Evolutionary conservation across 148 eudicot genomes (phyloP).

Genomic region (Rhododendron henanense): DNA sequence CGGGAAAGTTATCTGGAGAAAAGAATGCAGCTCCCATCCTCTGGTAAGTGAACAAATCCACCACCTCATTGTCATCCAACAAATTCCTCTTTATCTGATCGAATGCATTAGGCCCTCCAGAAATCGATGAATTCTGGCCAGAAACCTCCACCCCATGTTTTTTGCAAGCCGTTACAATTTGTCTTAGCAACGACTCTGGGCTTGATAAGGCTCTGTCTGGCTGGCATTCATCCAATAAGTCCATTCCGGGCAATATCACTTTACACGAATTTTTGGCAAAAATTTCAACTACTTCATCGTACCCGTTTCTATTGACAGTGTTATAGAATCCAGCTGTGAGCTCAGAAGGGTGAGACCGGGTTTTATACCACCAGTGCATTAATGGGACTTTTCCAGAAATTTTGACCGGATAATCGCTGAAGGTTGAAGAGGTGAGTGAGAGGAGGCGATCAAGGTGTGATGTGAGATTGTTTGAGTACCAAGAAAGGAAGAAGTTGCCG

Average conservation of each 20-base stretch:
- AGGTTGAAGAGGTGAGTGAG: slow-evolving; percentile 49
- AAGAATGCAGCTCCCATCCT: slow-evolving; percentile 91
- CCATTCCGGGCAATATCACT: slow-evolving; percentile 71
- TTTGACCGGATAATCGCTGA: slow-evolving; percentile 35
- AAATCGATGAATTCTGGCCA: slow-evolving; percentile 58
- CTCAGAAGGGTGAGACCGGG: slow-evolving; percentile 82
- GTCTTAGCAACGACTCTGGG: slow-evolving; percentile 47
- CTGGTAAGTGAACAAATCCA: slow-evolving; percentile 68
- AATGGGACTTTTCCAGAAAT: slow-evolving; percentile 70
- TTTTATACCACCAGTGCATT: slow-evolving; percentile 41
- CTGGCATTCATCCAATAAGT: slow-evolving; percentile 45
- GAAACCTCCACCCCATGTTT: slow-evolving; percentile 39
- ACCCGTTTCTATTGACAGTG: slow-evolving; percentile 65
- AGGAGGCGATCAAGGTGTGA: slow-evolving; percentile 65
- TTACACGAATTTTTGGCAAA: slow-evolving; percentile 54
- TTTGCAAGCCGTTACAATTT: slow-evolving; percentile 47
- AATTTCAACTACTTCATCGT: slow-evolving; percentile 45
- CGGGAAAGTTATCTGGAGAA: slow-evolving; percentile 77
- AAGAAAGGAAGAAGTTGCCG: slow-evolving; percentile 81
- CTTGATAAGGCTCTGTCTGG: slow-evolving; percentile 36
- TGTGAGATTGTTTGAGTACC: slow-evolving; percentile 77
- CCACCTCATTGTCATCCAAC: slow-evolving; percentile 31
- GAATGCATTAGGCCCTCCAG: slow-evolving; percentile 34
- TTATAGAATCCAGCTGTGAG: slow-evolving; percentile 76
- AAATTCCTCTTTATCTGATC: slow-evolving; percentile 54